A percentile compares a stretch with the other conserved stretches of the same genome.
phyloP scores from a whole-genome alignment of 192 early-diverging fungal genomes.

The Coemansia nantahalensis region DNA sequence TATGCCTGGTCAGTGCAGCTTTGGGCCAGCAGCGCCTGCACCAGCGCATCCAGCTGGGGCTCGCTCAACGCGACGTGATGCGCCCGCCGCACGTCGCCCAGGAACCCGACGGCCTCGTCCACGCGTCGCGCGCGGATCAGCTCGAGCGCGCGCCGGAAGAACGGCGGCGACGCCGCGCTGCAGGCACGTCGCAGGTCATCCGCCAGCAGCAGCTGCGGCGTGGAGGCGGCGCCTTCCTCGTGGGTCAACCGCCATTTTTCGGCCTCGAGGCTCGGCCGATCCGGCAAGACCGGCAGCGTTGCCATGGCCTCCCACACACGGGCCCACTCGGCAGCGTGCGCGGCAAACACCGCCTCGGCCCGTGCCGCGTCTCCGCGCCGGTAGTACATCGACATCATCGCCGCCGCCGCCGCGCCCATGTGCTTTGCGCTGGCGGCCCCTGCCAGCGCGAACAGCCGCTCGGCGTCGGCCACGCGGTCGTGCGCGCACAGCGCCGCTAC shows the following conservation, averaged over 20 bases:
- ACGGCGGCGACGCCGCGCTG: constrained; percentile 19
- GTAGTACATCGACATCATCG: constrained; percentile 43
- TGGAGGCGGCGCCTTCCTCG: background rate
- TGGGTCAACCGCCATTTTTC: constrained; percentile 28
- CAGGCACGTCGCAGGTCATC: constrained; percentile 12
- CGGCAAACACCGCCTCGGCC: constrained; percentile 16
- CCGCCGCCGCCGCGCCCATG: constrained; percentile 9
- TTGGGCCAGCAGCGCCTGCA: constrained; percentile 10
- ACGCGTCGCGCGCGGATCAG: constrained; percentile 4
- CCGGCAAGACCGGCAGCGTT: constrained; percentile 14
- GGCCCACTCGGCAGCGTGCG: constrained; percentile 9
- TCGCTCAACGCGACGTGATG: constrained; percentile 4
- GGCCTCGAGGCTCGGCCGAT: constrained; percentile 12
- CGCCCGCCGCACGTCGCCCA: constrained; percentile 12
- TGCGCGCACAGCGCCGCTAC: constrained; percentile 18
- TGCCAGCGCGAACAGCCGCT: constrained; percentile 18
- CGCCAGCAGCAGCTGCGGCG: constrained; percentile 4
- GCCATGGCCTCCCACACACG: constrained; percentile 7
- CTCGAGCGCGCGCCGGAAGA: constrained; percentile 21
- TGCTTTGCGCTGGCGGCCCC: constrained; percentile 1
- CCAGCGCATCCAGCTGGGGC: constrained; percentile 14
- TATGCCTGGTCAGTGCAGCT: constrained; percentile 16
- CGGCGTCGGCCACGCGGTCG: constrained; percentile 20
- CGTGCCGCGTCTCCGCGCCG: constrained; percentile 4
- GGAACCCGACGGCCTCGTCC: constrained; percentile 7